phyloP scores from a whole-genome alignment of 2,329 filamentous ascomycete species.

The Aspergillus sp. region DNA sequence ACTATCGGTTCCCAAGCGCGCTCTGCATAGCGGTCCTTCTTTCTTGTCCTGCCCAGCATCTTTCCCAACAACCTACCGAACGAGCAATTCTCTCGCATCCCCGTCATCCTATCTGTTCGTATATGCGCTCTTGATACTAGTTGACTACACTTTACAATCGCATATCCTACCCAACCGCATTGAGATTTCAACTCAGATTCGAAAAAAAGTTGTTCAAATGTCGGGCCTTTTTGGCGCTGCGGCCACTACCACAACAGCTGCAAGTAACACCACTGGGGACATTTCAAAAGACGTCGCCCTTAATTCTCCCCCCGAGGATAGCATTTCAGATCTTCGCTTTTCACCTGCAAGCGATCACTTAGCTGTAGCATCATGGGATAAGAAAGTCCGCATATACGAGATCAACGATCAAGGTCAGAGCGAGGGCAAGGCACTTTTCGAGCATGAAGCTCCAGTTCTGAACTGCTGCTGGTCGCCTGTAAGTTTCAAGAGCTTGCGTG shows the following conservation, averaged over 20 bases:
- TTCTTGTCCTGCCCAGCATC: background rate
- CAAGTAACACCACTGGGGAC: slow-evolving; percentile 78
- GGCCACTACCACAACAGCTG: slow-evolving; percentile 50
- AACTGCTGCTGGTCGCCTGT: slow-evolving; percentile 87
- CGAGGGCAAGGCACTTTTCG: slow-evolving; percentile 80
- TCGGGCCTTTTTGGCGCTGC: slow-evolving; percentile 54
- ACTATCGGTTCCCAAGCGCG: slow-evolving; percentile 5
- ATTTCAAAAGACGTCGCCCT: slow-evolving; percentile 85
- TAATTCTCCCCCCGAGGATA: slow-evolving; percentile 77
- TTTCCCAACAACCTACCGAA: background rate
- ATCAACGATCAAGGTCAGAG: slow-evolving; percentile 75
- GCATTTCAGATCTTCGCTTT: slow-evolving; percentile 84
- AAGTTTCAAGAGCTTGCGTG: slow-evolving; percentile 33
- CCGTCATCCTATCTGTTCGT: background rate
- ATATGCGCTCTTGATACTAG: slow-evolving; percentile 1
- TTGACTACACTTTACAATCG: background rate
- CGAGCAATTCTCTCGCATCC: background rate
- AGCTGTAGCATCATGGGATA: slow-evolving; percentile 93
- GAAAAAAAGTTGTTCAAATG: slow-evolving; percentile 29
- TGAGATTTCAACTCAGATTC: background rate
- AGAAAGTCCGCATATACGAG: slow-evolving; percentile 96
- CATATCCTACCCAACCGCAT: background rate
- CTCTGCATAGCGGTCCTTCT: background rate
- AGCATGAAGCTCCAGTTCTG: slow-evolving; percentile 82
- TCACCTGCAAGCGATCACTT: slow-evolving; percentile 76